Base-by-base conservation (phyloP, 2,329 filamentous ascomycete genomes). In the Sclerotinia spermophila region DNA sequence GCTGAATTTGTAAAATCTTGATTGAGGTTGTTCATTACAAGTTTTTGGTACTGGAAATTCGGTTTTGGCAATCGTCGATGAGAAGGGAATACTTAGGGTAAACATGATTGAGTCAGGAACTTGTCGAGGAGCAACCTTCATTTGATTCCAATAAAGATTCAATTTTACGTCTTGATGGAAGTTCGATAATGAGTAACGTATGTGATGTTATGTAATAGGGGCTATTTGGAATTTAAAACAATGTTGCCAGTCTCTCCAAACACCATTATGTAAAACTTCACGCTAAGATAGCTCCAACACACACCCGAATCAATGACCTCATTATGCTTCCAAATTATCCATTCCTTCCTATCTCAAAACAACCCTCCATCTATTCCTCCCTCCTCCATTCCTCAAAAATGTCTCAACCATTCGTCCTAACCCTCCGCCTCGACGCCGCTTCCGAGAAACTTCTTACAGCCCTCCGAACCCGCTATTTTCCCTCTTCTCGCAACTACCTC, bases 391-490 rank as follows among this genome's bases (percentile, higher is more conserved):
- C n/a, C 13, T 17, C 27, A 64, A 69, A 11, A 33, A 66, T 70
- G 73, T 65, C 74, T 38, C 71, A 72, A 38, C 51, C 68, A 42
- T 35, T 71, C 27, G 38, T 71, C 42, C 68, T 72, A 5, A 72
- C 68, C 17, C 71, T 72, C 24, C 61, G 68, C 17, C 56, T 72
- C 13, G 61, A 70, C n/a, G 17, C 51, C 10, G 38, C 48, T 11
- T 68, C 68, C 19, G 59, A 70, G 33, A 65, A 58, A 51, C 45
- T 72, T 19, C 56, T 72, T 24, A 71, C 68, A 0, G 5, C 30
- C 17, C 58, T 71, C 30, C 71, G 68, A 19, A 55, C 62, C n/a
- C 62, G 58, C 42, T 59, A 62, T 42, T 71, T 68, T 35, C 68
- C 68, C n/a, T 7, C 33, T 19, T 33, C 42, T 4, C 42, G 62